Conservation (phyloP, 2,329 filamentous ascomycete genomes). For the Beauveria sp. region DNA sequence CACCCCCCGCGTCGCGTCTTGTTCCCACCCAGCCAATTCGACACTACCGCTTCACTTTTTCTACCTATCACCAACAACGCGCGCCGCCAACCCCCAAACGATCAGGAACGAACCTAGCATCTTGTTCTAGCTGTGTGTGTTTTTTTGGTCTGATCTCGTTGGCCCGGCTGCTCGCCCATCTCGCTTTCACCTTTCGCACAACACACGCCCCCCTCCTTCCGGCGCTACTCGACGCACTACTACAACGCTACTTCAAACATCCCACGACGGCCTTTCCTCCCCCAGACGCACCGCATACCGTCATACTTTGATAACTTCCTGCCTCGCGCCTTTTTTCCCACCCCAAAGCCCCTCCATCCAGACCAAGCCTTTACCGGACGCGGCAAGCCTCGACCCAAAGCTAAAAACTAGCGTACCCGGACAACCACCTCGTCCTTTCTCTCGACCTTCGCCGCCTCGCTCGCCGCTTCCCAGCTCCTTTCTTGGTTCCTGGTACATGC, state of each 20-base stretch:
- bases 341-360: not conserved
- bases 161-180: not conserved
- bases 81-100: not conserved
- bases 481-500: not conserved
- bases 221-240: conserved; percentile 3
- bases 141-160: conserved; percentile 4
- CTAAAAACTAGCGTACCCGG: conserved; percentile 9
- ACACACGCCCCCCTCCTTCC: conserved; percentile 3
- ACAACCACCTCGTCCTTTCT: not conserved
- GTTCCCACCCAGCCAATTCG: not conserved
- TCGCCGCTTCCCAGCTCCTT: conserved; percentile 1
- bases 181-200: not conserved
- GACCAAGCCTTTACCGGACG: conserved; percentile 10
- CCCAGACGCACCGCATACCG: conserved; percentile 1
- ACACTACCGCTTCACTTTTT: not conserved
- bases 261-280: not conserved
- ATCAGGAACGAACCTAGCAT: not conserved
- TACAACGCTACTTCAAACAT: not conserved
- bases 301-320: not conserved
- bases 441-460: not conserved
- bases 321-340: not conserved
- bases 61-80: not conserved
- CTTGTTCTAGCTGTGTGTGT: not conserved
- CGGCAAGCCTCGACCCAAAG: conserved; percentile 11
- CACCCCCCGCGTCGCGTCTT: not conserved